Evolutionary conservation across 106 monocot species (phyloP).

Genomic region (Allium sativum): DNA sequence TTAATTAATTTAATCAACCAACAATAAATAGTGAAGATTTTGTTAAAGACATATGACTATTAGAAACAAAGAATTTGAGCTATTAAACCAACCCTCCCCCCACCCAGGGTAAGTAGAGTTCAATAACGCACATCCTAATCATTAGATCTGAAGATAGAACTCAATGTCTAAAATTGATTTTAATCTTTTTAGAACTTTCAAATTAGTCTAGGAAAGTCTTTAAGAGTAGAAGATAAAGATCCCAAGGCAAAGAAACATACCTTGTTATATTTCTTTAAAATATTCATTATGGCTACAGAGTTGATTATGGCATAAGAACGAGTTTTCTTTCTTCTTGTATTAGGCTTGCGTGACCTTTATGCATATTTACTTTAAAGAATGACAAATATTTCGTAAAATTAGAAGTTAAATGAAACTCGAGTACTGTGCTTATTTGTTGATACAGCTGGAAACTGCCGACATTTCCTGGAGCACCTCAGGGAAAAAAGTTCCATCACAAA

Average conservation of each 20-base stretch:
- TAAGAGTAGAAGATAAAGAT: no score
- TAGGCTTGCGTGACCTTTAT: conserved; percentile 19
- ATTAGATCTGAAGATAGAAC: no score
- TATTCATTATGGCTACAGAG: conserved; percentile 73
- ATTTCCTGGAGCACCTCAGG: conserved; percentile 68
- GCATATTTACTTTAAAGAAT: conserved; percentile 26
- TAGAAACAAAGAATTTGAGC: no score
- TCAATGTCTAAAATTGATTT: no score
- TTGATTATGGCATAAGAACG: conserved; percentile 81
- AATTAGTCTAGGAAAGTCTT: no score
- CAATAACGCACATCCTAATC: no score
- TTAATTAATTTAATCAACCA: no score
- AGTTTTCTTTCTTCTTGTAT: conserved; percentile 68
- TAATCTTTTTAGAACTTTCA: no score
- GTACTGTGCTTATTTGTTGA: conserved; percentile 59
- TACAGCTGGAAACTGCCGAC: conserved; percentile 60
- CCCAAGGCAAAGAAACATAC: conserved; percentile 14
- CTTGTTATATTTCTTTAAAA: conserved; percentile 91
- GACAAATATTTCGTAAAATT: conserved; percentile 47
- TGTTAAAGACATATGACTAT: no score
- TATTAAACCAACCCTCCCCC: no score
- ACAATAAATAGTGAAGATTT: no score
- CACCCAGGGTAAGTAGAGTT: no score
- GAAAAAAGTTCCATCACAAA: conserved; percentile 89
- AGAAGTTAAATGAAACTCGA: conserved; percentile 61